Conservation (phyloP, 345 rosid genomes). For the Erucastrum elatum region DNA sequence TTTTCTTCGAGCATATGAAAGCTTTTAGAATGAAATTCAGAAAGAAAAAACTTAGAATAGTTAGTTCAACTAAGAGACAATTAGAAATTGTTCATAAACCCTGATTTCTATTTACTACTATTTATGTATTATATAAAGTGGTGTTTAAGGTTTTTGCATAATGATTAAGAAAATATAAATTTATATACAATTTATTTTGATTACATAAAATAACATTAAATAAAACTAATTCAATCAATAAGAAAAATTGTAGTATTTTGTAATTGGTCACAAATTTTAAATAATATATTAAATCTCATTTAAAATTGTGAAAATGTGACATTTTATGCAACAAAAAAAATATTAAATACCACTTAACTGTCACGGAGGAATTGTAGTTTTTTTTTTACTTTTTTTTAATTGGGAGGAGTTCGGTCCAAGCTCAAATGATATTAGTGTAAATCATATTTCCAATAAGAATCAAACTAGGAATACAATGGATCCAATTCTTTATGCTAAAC, state of each 20-base stretch:
- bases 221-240: too few relatives aligned
- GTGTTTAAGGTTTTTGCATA: too few relatives aligned
- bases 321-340: too few relatives aligned
- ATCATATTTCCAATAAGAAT: background rate
- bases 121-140: too few relatives aligned
- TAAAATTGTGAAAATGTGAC: too few relatives aligned
- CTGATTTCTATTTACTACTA: background rate
- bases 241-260: too few relatives aligned
- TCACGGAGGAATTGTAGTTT: background rate
- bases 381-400: background rate
- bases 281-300: too few relatives aligned
- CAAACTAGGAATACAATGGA: background rate
- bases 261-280: too few relatives aligned
- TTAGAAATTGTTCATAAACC: background rate
- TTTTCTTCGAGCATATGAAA: conserved; percentile 6
- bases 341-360: too few relatives aligned
- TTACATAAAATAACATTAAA: too few relatives aligned
- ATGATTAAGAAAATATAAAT: too few relatives aligned
- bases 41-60: background rate
- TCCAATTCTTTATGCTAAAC: background rate
- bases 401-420: background rate
- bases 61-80: background rate
- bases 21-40: background rate
- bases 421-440: background rate
- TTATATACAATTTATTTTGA: too few relatives aligned